These are phyloP conservation scores for Tricholoma bakamatsutake DNA, from an alignment of 768 basidiomycete genomes.

Conservation along the genomic window DNA sequence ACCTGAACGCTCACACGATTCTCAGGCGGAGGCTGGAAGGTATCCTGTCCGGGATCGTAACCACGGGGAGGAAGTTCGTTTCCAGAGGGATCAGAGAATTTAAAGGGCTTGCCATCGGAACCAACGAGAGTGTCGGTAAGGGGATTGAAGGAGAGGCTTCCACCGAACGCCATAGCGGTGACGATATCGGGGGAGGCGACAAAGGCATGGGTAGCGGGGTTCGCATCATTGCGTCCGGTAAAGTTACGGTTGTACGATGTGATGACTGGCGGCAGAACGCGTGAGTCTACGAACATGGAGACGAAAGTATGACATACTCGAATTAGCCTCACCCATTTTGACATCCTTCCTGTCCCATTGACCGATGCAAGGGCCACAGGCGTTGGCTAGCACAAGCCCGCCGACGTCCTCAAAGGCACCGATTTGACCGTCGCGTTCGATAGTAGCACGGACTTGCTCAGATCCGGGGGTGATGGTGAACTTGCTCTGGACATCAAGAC, in stretches of 20 bases:
- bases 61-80: conserved; percentile 92
- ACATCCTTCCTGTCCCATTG: conserved; percentile 98
- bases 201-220: conserved; percentile 97
- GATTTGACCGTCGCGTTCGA: conserved; percentile 93
- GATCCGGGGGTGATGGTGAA: conserved; percentile 99
- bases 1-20: conserved; percentile 83
- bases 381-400: conserved; percentile 93
- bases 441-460: conserved; percentile 97
- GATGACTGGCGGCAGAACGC: conserved; percentile 55
- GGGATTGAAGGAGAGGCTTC: conserved; percentile 94
- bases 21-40: conserved; percentile 90
- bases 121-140: conserved; percentile 85
- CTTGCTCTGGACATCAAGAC: conserved; percentile 83
- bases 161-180: conserved; percentile 95
- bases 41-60: conserved; percentile 95
- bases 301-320: conserved; percentile 51
- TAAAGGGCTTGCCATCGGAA: conserved; percentile 93
- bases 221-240: conserved; percentile 98
- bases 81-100: conserved; percentile 89
- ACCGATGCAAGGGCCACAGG: conserved; percentile 98
- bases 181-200: conserved; percentile 93
- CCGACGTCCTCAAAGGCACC: conserved; percentile 82
- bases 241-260: conserved; percentile 99
- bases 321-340: conserved; percentile 94
- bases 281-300: conserved; percentile 6